Evolutionary conservation across 2,329 filamentous ascomycete genomes (phyloP).

Genomic region (Onygena corvina): DNA sequence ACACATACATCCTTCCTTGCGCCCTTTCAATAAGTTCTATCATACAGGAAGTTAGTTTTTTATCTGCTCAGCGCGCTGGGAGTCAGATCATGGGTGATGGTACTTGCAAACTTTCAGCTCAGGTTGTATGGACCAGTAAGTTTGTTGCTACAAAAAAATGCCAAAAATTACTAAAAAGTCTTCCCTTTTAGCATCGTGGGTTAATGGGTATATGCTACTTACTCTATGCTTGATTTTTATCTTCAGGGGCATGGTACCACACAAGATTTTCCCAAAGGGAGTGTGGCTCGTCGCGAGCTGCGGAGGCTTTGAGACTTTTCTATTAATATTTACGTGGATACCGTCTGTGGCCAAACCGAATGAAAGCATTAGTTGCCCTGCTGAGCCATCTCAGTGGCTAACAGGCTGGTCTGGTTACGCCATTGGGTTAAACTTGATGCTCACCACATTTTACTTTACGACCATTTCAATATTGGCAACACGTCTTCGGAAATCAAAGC

Average conservation of each 20-base stretch:
- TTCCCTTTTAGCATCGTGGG: conserved; percentile 20
- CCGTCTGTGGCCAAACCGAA: conserved; percentile 15
- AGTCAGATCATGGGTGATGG: conserved; percentile 11
- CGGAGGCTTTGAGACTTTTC: conserved; percentile 12
- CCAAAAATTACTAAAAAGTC: neutral
- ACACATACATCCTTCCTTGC: conserved; percentile 16
- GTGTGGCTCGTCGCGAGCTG: conserved; percentile 17
- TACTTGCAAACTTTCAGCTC: conserved; percentile 14
- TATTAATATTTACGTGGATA: conserved; percentile 18
- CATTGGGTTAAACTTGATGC: conserved; percentile 13
- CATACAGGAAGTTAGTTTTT: conserved; percentile 15
- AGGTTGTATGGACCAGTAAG: conserved; percentile 20
- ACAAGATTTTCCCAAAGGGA: conserved; percentile 14
- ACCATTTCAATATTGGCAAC: conserved; percentile 14
- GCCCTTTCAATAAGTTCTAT: conserved; percentile 15
- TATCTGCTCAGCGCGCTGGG: conserved; percentile 16
- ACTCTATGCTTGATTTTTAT: conserved; percentile 4
- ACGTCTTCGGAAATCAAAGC: conserved; percentile 16
- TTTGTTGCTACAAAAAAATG: neutral
- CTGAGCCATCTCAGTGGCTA: conserved; percentile 15
- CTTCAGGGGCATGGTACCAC: conserved; percentile 7
- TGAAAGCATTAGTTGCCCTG: conserved; percentile 14
- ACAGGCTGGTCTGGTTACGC: conserved; percentile 18
- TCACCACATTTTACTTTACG: conserved; percentile 16
- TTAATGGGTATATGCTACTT: conserved; percentile 19